A percentile compares a stretch with the other conserved stretches of the same genome.
Evolutionary conservation across 176 grass and related monocot genomes (phyloP).

Genomic region (Ampelocalamus luodianensis): DNA sequence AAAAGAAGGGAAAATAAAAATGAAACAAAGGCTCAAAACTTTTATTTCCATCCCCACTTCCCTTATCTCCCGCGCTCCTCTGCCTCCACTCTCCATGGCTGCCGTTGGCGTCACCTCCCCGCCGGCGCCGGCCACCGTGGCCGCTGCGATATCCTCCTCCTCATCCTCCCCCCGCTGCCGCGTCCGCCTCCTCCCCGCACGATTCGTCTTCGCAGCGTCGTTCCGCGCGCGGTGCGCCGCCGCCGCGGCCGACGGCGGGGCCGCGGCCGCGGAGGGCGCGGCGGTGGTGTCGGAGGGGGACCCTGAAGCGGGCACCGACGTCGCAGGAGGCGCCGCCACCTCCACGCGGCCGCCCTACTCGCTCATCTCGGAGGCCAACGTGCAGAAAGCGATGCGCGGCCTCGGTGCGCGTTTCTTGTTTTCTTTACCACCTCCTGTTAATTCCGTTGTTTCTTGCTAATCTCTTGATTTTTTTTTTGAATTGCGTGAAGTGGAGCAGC

Average conservation of each 20-base stretch:
- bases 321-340: conserved; percentile 40
- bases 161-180: neutral
- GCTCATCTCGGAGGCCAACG: conserved; percentile 75
- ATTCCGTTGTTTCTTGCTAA: neutral
- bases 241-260: conserved; percentile 1
- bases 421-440: neutral
- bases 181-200: neutral
- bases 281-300: conserved; percentile 25
- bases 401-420: conserved; percentile 59
- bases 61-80: conserved; percentile 66
- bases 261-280: neutral
- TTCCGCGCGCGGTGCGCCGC: conserved; percentile 47
- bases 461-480: neutral
- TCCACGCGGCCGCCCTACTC: conserved; percentile 61
- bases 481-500: neutral
- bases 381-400: conserved; percentile 88
- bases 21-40: conserved; percentile 4
- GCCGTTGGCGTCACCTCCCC: conserved; percentile 43
- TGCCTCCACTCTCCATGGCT: conserved; percentile 49
- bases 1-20: neutral
- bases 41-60: conserved; percentile 55
- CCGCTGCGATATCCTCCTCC: neutral
- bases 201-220: neutral
- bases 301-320: conserved; percentile 36
- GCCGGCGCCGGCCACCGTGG: conserved; percentile 35